phyloP scores from a whole-genome alignment of 345 rosid species.

The Pistacia vera region DNA sequence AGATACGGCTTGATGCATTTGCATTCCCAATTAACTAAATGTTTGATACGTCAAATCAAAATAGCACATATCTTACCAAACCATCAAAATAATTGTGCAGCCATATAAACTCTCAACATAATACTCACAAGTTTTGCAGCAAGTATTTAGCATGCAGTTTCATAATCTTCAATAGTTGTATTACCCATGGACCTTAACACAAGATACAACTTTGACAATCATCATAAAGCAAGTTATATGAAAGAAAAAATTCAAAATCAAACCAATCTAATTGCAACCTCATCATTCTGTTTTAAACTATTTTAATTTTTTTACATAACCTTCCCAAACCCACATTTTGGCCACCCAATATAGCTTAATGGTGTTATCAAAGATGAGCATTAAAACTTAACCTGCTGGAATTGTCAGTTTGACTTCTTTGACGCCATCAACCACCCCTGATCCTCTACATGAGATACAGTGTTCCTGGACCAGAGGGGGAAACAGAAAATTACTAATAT shows the following conservation, averaged over 20 bases:
- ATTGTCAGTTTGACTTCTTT: slow-evolving; percentile 69
- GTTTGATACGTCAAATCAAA: not conserved
- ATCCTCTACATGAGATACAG: slow-evolving; percentile 73
- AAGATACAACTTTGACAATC: slow-evolving; percentile 1
- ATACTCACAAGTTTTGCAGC: not conserved
- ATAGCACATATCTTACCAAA: not conserved
- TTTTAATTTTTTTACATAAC: slow-evolving; percentile 9
- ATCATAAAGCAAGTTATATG: slow-evolving; percentile 10
- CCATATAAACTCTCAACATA: not conserved
- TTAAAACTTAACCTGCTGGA: slow-evolving; percentile 68
- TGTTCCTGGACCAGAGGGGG: slow-evolving; percentile 52
- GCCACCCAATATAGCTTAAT: not conserved
- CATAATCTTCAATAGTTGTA: not conserved
- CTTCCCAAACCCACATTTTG: not conserved
- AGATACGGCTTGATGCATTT: not conserved
- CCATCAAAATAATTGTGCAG: not conserved
- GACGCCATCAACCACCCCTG: slow-evolving; percentile 76
- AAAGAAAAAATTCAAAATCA: not conserved
- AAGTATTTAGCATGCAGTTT: not conserved
- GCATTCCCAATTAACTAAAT: not conserved
- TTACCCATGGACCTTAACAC: not conserved
- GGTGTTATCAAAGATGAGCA: slow-evolving; percentile 19
- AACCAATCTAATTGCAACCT: slow-evolving; percentile 1
- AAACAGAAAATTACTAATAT: not conserved
- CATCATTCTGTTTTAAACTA: slow-evolving; percentile 3